Base-by-base conservation (phyloP, 2,329 filamentous ascomycete species). In the Xylaria sp. region DNA sequence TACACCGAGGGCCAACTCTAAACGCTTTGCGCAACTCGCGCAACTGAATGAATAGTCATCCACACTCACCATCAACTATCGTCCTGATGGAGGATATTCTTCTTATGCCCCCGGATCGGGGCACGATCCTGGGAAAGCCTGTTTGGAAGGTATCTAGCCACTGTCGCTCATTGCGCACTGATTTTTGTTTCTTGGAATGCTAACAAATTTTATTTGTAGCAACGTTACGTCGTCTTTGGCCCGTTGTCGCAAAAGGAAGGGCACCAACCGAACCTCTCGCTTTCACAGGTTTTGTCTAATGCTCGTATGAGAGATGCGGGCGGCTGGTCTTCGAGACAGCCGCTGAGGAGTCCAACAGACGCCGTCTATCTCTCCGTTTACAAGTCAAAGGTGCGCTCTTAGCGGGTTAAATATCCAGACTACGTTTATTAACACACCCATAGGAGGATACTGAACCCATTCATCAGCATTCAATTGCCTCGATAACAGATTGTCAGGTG, bases 151-250 rank as follows among this genome's bases (percentile, higher is more conserved):
- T 86, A 44, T 29, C 8, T 58, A 75, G 18, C 27, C 27, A 59
- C 27, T 27, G 16, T 60, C 60, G 47, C 60, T n/a, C 3, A 57
- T 35, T 68, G 54, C 68, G 35, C 63, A 42, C 65, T 25, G 16
- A 6, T 68, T 32, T 50, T 50, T 16, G 3, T 23, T 61, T 9
- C 1, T 40, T 29, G 3, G 13, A 57, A 48, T 60, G 29, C 65
- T 69, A 68, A 71, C 68, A 75, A 51, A 75, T 66, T 25, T 50
- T 65, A 64, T 68, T 53, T 72, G 44, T 76, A 90, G 88, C 74
- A 84, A 75, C 88, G 89, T 78, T 90, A 88, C 78, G 84, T 91
- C 57, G 82, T 88, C 65, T 81, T 90, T 65, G 87, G 87, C n/a
- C 64, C 71, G 64, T 76, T 76, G 65, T 71, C 79, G 35, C 76